These are phyloP conservation scores for Dactylellina sp. DNA, from an alignment of 2,329 filamentous ascomycete species.

Conservation along the genomic window DNA sequence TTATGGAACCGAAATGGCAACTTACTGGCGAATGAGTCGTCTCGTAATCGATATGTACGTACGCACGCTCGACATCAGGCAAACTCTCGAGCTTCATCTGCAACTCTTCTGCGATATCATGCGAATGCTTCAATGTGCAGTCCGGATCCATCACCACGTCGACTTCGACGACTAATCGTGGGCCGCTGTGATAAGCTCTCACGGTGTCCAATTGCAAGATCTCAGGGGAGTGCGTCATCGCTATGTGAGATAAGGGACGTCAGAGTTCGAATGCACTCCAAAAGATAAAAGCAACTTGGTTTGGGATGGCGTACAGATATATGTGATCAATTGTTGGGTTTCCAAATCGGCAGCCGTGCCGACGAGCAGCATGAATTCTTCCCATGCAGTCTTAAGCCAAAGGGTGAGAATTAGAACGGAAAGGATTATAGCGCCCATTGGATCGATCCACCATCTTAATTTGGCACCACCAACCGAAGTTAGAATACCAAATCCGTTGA, in stretches of 20 bases:
- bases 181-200: slow-evolving; percentile 87
- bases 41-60: slow-evolving; percentile 98
- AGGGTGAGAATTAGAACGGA: slow-evolving; percentile 80
- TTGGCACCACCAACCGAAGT: slow-evolving; percentile 92
- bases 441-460: slow-evolving; percentile 93
- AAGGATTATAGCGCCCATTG: slow-evolving; percentile 86
- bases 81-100: slow-evolving; percentile 94
- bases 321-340: slow-evolving; percentile 93
- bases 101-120: slow-evolving; percentile 92
- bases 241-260: too few species aligned
- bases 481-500: slow-evolving; percentile 92
- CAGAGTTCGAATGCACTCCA: background rate
- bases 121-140: slow-evolving; percentile 79
- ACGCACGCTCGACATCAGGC: slow-evolving; percentile 90
- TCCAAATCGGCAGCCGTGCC: slow-evolving; percentile 87
- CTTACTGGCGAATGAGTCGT: slow-evolving; percentile 83
- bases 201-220: slow-evolving; percentile 94
- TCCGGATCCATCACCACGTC: slow-evolving; percentile 91
- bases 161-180: slow-evolving; percentile 88
- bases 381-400: slow-evolving; percentile 83
- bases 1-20: too few species aligned
- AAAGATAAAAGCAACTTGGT: too few species aligned
- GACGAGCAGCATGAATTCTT: slow-evolving; percentile 90
- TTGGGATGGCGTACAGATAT: too few species aligned
- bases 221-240: slow-evolving; percentile 84